Base-by-base conservation (phyloP, 2,329 filamentous ascomycete species). In the Monosporascus cannonballus region DNA sequence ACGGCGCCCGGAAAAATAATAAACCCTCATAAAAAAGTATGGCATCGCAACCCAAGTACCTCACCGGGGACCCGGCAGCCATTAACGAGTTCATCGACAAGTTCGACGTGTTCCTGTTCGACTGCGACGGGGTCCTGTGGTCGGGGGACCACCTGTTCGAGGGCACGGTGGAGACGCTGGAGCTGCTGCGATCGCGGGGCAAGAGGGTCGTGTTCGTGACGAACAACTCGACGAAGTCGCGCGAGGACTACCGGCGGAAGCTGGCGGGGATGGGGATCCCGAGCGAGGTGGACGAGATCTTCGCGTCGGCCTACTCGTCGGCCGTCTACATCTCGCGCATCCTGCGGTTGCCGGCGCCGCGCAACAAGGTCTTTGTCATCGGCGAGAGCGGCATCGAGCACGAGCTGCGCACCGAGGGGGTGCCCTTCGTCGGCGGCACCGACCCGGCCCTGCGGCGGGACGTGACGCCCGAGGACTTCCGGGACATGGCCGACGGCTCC, bases 61-160 rank as follows among this genome's bases (percentile, higher is more conserved):
- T 99, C 59, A 93, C 86, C 38, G 92, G 92, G 68, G 85, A 97
- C 67, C 79, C 80, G 58, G 76, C 81, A 54, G 89, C 82, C 45
- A 89, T 96, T 61, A 81, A 86, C 48, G 85, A 87, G 49, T 99
- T 99, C 69, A 76, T 99, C 56, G 86, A 90, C 72, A 84, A 84
- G 67, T 99, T 96, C 67, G 94, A 99, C 76, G 94, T 96, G 73
- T 97, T 99, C 67, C 77, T 99, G 14, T 90, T 99, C 65, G 94
- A 99, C 69, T 99, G 94, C 73, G 94, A 99, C 83, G 94, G 93
- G 67, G 94, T 99, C 38, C 77, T 99, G 55, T 99, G 94, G 94
- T 96, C 92, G 17, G 94, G 94, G 48, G 90, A 96, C 67, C 86
- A 93, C 68, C 76, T 96, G 11, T 96, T 94, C 62, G 86, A 90